These are phyloP conservation scores for Trichosporon asahii DNA, from an alignment of 1,284 basidiomycete species.

Conservation along the genomic window DNA sequence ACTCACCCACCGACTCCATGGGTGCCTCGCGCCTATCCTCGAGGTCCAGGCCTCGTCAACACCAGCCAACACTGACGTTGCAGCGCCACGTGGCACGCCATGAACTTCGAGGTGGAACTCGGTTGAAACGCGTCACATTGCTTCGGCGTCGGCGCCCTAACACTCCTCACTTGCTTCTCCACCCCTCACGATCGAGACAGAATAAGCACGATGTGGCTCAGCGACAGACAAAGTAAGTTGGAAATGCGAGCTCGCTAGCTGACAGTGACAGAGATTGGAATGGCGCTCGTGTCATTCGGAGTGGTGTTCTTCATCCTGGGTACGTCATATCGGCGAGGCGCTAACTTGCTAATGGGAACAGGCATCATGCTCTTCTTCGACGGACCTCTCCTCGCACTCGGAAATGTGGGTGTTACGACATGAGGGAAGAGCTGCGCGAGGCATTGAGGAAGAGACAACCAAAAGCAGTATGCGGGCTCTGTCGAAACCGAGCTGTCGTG, in stretches of 20 bases:
- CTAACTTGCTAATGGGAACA: conserved; percentile 18
- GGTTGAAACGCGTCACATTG: neutral
- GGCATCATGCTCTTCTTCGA: conserved; percentile 95
- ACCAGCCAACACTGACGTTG: neutral
- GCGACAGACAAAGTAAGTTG: conserved; percentile 62
- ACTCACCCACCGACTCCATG: neutral
- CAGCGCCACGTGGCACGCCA: neutral
- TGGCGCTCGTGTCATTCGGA: conserved; percentile 96
- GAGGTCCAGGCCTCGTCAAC: neutral
- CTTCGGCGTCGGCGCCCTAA: neutral
- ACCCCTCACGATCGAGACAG: neutral
- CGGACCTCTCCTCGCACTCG: conserved; percentile 90
- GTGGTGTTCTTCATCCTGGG: conserved; percentile 90
- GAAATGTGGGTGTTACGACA: conserved; percentile 67
- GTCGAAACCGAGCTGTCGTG: neutral
- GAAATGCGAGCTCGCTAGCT: conserved; percentile 14
- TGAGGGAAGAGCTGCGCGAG: neutral
- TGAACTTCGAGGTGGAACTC: conserved; percentile 3
- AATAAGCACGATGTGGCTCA: conserved; percentile 60
- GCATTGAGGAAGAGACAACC: neutral
- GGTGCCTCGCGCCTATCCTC: neutral
- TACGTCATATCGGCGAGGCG: conserved; percentile 22
- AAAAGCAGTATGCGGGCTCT: neutral
- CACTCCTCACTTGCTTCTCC: neutral
- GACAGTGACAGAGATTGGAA: conserved; percentile 72